A percentile compares a stretch with the other conserved stretches of the same genome.
These are phyloP conservation scores for Drechslerella coelobrocha DNA, from an alignment of 2,329 filamentous ascomycete species.

Conservation along the genomic window DNA sequence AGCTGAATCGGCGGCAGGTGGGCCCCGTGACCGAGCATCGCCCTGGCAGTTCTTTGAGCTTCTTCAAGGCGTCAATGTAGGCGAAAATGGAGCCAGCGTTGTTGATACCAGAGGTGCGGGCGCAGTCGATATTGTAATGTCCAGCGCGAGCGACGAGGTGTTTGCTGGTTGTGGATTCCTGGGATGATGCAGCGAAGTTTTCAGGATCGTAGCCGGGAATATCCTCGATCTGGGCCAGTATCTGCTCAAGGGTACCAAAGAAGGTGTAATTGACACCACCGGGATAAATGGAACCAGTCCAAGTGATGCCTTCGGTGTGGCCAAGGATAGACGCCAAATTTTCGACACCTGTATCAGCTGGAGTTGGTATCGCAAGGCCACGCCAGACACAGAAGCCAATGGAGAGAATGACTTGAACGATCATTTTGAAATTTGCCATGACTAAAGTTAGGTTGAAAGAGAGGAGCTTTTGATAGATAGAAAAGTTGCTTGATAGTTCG, in stretches of 20 bases:
- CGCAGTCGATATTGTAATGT: constrained; percentile 19
- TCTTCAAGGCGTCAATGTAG: constrained; percentile 4
- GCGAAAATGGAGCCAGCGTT: neutral
- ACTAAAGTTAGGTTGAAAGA: neutral
- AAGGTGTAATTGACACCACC: constrained; percentile 29
- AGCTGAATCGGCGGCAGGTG: constrained; percentile 14
- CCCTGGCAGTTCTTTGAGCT: constrained; percentile 22
- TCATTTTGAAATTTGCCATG: constrained; percentile 1
- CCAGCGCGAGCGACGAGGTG: constrained; percentile 12
- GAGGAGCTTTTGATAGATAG: no score
- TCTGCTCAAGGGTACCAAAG: constrained; percentile 12
- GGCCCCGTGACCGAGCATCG: constrained; percentile 20
- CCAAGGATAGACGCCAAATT: neutral
- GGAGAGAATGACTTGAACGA: neutral
- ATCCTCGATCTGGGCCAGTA: constrained; percentile 26
- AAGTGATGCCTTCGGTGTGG: constrained; percentile 18
- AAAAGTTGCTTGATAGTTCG: no score
- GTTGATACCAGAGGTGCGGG: constrained; percentile 3
- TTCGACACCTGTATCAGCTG: neutral
- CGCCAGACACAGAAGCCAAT: constrained; percentile 1
- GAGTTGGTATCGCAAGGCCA: neutral
- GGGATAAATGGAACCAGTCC: constrained; percentile 24
- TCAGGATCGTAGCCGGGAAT: constrained; percentile 25
- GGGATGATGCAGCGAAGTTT: neutral
- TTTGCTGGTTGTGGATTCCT: neutral